These are phyloP conservation scores for Ophiostoma ips DNA, from an alignment of 2,329 filamentous ascomycete genomes.

Conservation along the genomic window DNA sequence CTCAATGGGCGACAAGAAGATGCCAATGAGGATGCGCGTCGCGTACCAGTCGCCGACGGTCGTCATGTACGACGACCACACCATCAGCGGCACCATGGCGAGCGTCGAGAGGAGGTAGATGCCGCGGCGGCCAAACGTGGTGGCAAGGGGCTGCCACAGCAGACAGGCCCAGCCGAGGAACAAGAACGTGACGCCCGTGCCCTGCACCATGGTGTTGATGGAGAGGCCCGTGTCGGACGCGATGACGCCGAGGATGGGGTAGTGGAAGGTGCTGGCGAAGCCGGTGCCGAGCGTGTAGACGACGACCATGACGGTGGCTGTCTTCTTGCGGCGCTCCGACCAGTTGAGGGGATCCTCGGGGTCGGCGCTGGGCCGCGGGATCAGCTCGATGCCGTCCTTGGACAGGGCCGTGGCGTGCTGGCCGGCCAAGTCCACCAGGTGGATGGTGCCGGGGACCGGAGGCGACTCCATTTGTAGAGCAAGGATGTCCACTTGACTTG, in stretches of 20 bases:
- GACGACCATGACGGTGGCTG: constrained; percentile 18
- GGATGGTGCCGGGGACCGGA: constrained; percentile 26
- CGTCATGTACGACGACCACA: constrained; percentile 25
- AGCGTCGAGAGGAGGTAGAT: constrained; percentile 17
- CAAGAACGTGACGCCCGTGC: constrained; percentile 33
- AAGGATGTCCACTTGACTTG: too few relatives aligned
- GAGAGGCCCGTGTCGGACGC: constrained; percentile 31
- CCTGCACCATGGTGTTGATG: constrained; percentile 29
- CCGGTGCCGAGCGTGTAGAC: constrained; percentile 32
- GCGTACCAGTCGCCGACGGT: constrained; percentile 31
- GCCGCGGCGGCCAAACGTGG: constrained; percentile 26
- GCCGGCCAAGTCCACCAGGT: constrained; percentile 25
- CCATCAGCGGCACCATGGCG: constrained; percentile 20
- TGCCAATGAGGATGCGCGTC: constrained; percentile 28
- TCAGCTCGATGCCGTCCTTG: constrained; percentile 24
- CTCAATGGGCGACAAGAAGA: constrained; percentile 32
- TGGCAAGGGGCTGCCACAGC: constrained; percentile 33
- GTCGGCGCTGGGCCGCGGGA: constrained; percentile 28
- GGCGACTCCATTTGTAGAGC: neutral
- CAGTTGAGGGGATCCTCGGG: constrained; percentile 40
- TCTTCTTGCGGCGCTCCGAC: constrained; percentile 35
- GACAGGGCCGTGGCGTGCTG: constrained; percentile 14
- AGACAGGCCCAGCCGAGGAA: constrained; percentile 31
- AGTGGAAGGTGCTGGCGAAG: constrained; percentile 34
- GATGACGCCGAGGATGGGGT: constrained; percentile 34